Base-by-base conservation (phyloP, 2,329 filamentous ascomycete species). In the Penicillium sclerotiorum region DNA sequence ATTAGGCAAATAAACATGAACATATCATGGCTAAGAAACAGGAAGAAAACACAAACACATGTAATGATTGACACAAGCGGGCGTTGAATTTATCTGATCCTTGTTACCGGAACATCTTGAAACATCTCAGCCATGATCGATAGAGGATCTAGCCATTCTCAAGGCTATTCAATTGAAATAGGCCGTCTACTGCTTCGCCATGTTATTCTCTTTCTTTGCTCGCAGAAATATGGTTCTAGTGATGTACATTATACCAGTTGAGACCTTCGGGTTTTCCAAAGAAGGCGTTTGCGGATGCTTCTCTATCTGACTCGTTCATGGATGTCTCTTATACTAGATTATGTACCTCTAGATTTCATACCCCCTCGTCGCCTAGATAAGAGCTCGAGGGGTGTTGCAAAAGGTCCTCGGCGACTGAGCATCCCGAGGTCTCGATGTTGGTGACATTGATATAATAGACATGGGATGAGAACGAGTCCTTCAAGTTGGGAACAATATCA, bases 1-100 rank as follows among this genome's bases (percentile, higher is more conserved):
- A 73, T 76, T 96, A 52, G 79, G 79, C 77, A 87, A 79, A 80
- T 84, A 82, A 75, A 35, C n/a, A 18, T 25, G 35, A 35, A 7
- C 18, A 47, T 21, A 20, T 23, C 22, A 21, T 45, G 25, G 11
- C 8, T 6, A 23, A 23, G 23, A 41, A 41, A 41, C 12, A 23
- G 15, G 7, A n/a, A 17, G 17, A 39, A 23, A 44, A 28, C 53
- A 39, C 30, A 50, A 56, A 47, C 4, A 48, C 50, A 50, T 58
- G 41, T 59, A 56, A 57, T 59, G 47, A 56, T 36, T 55, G 45
- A 59, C n/a, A n/a, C 56, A 55, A 61, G 59, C 59, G 59, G 59
- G 59, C 59, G 59, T 61, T 58, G 48, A 56, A 50, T 58, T 52
- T 54, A 52, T 58, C 36, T 59, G 21, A 38, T 45, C 15, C 32